Base-by-base conservation (phyloP, 371 early-diverging fungal genomes). In the Entomophthora muscae region DNA sequence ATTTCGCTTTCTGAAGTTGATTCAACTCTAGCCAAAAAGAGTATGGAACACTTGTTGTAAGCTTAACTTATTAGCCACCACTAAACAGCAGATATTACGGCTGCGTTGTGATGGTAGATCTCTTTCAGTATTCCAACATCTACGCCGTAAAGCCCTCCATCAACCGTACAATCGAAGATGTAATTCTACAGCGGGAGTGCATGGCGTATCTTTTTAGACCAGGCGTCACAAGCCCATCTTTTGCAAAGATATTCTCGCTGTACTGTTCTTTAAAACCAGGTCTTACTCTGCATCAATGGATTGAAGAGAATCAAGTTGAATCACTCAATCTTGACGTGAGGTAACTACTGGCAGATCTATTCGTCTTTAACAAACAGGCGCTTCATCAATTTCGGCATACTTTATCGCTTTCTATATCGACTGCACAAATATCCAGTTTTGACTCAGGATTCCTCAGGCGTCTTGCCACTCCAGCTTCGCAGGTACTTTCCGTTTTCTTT, bases 91-190 rank as follows among this genome's bases (percentile, higher is more conserved):
- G 86, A 33, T 88, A 88, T 66, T 90, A 88, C 68, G 90, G 88
- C 0, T 86, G 88, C 64, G 81, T 90, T 30, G 82, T 83, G 55
- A 72, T 90, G 72, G 82, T 86, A 21, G 91, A 92, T 64, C 82
- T 90, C n/a, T 90, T 90, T 71, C 89, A 78, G 76, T 91, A 86
- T 71, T 82, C 85, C 30, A 91, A 91, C 66, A 76, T 88, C 0
- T 91, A 91, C 67, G 81, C 84, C 2, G 78, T 86, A 57, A 82
- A 78, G 56, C 76, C 76, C 30, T 78, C 78, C 61, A 76, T 82
- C 64, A 80, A 82, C 64, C 69, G 73, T 5, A 63, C 88, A 53
- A 71, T 90, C 32, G 78, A 83, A 52, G 75, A 79, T 56, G 75
- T 73, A 42, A 71, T 77, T 7, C 64, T 83, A 31, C 88, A 87